These are phyloP conservation scores for Ogataea saltuana DNA, from an alignment of 805 yeast genomes.

Conservation along the genomic window DNA sequence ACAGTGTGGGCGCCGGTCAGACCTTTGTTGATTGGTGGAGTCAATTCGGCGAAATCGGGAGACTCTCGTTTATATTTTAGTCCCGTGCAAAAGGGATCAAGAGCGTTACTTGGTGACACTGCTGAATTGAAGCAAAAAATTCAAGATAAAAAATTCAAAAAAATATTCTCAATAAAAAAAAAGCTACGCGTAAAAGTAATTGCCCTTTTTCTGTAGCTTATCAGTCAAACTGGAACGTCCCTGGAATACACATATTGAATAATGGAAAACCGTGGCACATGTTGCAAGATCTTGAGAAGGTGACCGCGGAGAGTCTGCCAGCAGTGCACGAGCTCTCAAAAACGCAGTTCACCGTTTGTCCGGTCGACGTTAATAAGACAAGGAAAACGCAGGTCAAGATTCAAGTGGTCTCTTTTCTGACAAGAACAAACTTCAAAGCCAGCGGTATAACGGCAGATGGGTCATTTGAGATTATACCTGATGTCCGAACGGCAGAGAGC, in stretches of 20 bases:
- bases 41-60: conserved; percentile 21
- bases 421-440: conserved; percentile 1
- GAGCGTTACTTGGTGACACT: too few species aligned
- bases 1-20: background rate
- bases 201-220: too few species aligned
- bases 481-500: conserved; percentile 1
- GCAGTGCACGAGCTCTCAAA: background rate
- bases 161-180: background rate
- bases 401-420: conserved; percentile 10
- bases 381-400: conserved; percentile 2
- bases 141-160: background rate
- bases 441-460: background rate
- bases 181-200: background rate
- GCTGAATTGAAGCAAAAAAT: background rate
- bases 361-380: conserved; percentile 1
- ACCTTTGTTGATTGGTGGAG: conserved; percentile 17
- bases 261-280: background rate
- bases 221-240: too few species aligned
- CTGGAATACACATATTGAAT: background rate
- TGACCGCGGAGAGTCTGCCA: background rate
- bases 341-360: conserved; percentile 2
- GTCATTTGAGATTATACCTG: conserved; percentile 11
- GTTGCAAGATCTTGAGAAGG: background rate
- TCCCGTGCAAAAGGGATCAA: too few species aligned
- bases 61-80: conserved; percentile 21